A percentile compares a stretch with the other conserved stretches of the same genome.
These are phyloP conservation scores for Ophiostoma sp. DNA, from an alignment of 2,329 filamentous ascomycete species.

Conservation along the genomic window DNA sequence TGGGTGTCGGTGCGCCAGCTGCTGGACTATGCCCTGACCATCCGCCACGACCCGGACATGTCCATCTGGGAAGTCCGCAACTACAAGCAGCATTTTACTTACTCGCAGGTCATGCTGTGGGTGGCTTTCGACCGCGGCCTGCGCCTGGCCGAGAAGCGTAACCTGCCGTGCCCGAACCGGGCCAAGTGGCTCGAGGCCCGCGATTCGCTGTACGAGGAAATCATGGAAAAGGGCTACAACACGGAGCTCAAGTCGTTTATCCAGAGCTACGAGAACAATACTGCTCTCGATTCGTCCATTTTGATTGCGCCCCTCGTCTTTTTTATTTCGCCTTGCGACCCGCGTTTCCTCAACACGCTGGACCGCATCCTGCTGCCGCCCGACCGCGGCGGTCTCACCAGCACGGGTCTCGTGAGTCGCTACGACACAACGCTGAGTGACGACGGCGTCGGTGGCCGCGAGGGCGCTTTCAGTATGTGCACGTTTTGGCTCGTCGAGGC, in stretches of 20 bases:
- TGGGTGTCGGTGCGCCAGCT: slow-evolving; percentile 72
- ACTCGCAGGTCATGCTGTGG: slow-evolving; percentile 84
- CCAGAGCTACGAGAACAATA: slow-evolving; percentile 73
- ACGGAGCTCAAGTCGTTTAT: slow-evolving; percentile 67
- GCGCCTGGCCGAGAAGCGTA: slow-evolving; percentile 72
- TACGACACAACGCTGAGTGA: slow-evolving; percentile 69
- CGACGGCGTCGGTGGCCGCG: slow-evolving; percentile 71
- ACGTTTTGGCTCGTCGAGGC: slow-evolving; percentile 83
- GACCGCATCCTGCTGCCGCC: slow-evolving; percentile 70
- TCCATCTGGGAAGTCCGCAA: slow-evolving; percentile 82
- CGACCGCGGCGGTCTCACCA: slow-evolving; percentile 74
- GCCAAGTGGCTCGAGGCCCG: slow-evolving; percentile 64
- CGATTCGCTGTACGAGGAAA: slow-evolving; percentile 69
- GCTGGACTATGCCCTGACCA: slow-evolving; percentile 68
- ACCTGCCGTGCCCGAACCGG: slow-evolving; percentile 71
- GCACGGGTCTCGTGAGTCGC: slow-evolving; percentile 72
- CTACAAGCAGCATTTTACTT: slow-evolving; percentile 73
- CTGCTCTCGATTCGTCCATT: slow-evolving; percentile 71
- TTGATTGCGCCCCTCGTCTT: slow-evolving; percentile 77
- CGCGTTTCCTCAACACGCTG: slow-evolving; percentile 70
- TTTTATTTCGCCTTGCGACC: slow-evolving; percentile 76
- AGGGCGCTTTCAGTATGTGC: slow-evolving; percentile 79
- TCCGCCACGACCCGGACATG: slow-evolving; percentile 68
- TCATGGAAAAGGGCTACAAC: slow-evolving; percentile 79
- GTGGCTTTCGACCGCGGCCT: slow-evolving; percentile 75